These are phyloP conservation scores for Neotropicomus parvogracilis DNA, from an alignment of 1,284 basidiomycete genomes.

Conservation along the genomic window DNA sequence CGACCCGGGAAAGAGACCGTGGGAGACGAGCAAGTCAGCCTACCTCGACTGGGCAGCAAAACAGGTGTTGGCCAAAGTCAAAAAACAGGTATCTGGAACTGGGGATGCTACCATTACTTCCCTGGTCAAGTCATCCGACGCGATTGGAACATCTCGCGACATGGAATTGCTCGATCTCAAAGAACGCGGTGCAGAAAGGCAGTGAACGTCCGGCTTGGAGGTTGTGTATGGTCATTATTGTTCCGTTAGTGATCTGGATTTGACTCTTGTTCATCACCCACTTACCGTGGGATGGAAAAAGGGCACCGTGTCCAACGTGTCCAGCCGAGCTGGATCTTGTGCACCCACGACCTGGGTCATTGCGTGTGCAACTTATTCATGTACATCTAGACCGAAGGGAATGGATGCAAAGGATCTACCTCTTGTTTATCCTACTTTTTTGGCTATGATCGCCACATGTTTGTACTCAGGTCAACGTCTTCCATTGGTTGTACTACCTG, in stretches of 20 bases:
- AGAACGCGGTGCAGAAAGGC: constrained; percentile 1
- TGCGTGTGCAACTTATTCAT: too few relatives aligned
- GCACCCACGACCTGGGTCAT: too few relatives aligned
- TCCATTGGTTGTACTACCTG: too few relatives aligned
- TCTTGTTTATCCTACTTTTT: too few relatives aligned
- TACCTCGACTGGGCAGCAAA: constrained; percentile 67
- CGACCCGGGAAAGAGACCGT: constrained; percentile 64
- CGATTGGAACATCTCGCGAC: constrained; percentile 34
- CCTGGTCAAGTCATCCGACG: constrained; percentile 25
- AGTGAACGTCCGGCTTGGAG: background rate
- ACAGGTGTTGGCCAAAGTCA: constrained; percentile 49
- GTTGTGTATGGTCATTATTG: background rate
- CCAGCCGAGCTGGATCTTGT: too few relatives aligned
- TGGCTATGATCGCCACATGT: too few relatives aligned
- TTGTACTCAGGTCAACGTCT: too few relatives aligned
- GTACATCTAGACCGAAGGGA: too few relatives aligned
- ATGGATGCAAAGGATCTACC: too few relatives aligned
- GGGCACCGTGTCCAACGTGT: too few relatives aligned
- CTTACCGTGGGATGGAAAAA: too few relatives aligned
- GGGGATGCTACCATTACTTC: constrained; percentile 31
- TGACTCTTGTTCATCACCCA: background rate
- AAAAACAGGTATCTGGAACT: constrained; percentile 34
- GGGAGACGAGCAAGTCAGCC: constrained; percentile 65
- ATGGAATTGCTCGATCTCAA: constrained; percentile 12
- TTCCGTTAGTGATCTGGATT: background rate